Evolutionary conservation across 352 stramenopile species (phyloP), one percentile per base, ranked within the genome.

Genomic region (Lagenidium giganteum): DNA sequence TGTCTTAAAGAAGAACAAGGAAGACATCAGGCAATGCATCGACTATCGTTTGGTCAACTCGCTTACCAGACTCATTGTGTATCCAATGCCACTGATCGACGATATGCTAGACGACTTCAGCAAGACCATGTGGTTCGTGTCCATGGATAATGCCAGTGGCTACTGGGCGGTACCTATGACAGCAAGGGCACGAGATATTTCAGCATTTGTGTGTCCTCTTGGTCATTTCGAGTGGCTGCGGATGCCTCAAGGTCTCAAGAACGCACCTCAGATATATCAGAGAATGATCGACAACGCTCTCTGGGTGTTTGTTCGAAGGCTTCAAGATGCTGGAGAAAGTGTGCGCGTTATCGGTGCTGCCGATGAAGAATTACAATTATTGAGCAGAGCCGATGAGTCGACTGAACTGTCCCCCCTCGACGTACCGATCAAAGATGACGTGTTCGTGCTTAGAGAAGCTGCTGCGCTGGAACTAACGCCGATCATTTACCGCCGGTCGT

Each of bases 211-310:
- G 3, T 53, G 42, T 22, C 51, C 51, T 1, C 27, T 61, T 4
- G 44, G 44, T n/a, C 44, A 49, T 30, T 61, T 61, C 23, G 37
- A 61, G 18, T 61, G 44, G 51, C 3, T 51, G 2, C 2, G 44
- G 11, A 61, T 61, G 51, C 51, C 51, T 1, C 31, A 45, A 31
- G 51, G 51, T 2, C 22, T 54, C 13, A 61, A 61, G 44, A 61
- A 54, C 23, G 51, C 44, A 9, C 44, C 51, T 17, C 44, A 54
- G 28, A 47, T 51, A 3, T 60, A 60, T 17, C 43, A 60, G 18
- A 16, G 44, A 3, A 46, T 54, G 3, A 47, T 60, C 12, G 51
- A 60, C 20, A 50, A 60, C 13, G 24, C 22, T 14, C 26, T 60
- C 13, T 54, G 38, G 38, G 16, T 16, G 38, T n/a, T 45, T 7